A percentile compares a stretch with the other conserved stretches of the same genome.
These are phyloP conservation scores for Phoenix roebelenii DNA, from an alignment of 176 grass and related monocot genomes.

Conservation along the genomic window DNA sequence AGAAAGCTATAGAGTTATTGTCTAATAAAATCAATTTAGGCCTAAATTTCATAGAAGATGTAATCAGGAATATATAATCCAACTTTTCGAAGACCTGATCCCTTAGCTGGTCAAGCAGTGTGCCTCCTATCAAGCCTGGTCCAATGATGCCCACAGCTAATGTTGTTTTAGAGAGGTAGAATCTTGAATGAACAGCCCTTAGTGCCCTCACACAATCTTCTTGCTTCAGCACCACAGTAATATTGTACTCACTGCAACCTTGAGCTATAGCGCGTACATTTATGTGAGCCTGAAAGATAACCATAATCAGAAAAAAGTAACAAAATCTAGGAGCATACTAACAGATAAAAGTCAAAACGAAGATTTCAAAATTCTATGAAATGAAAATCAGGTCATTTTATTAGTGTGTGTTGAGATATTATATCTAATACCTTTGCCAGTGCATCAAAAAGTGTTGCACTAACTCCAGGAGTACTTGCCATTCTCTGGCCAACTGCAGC, in stretches of 20 bases:
- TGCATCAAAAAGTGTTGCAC: conserved; percentile 96
- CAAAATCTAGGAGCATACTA: too few relatives aligned
- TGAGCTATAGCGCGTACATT: conserved; percentile 97
- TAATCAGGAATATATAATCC: too few relatives aligned
- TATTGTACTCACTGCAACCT: conserved; percentile 99
- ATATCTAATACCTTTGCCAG: conserved; percentile 65
- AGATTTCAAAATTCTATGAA: too few relatives aligned
- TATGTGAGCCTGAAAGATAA: conserved; percentile 65
- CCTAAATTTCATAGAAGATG: too few relatives aligned
- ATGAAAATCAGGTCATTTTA: too few relatives aligned
- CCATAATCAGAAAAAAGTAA: too few relatives aligned
- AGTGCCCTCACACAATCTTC: conserved; percentile 88
- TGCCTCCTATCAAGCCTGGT: conserved; percentile 82
- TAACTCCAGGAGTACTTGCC: conserved; percentile 98
- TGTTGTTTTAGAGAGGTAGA: conserved; percentile 87
- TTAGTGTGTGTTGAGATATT: too few relatives aligned
- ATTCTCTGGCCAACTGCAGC: conserved; percentile 92
- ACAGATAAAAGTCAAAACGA: too few relatives aligned
- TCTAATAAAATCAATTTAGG: too few relatives aligned
- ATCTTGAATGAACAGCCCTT: conserved; percentile 79
- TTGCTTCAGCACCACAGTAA: conserved; percentile 96
- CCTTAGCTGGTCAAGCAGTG: conserved; percentile 80
- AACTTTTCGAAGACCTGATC: conserved; percentile 55
- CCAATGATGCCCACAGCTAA: conserved; percentile 88
- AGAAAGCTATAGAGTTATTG: too few relatives aligned